Evolutionary conservation across 176 grass and related monocot genomes (phyloP).

Genomic region (Cenchrus purpureus): DNA sequence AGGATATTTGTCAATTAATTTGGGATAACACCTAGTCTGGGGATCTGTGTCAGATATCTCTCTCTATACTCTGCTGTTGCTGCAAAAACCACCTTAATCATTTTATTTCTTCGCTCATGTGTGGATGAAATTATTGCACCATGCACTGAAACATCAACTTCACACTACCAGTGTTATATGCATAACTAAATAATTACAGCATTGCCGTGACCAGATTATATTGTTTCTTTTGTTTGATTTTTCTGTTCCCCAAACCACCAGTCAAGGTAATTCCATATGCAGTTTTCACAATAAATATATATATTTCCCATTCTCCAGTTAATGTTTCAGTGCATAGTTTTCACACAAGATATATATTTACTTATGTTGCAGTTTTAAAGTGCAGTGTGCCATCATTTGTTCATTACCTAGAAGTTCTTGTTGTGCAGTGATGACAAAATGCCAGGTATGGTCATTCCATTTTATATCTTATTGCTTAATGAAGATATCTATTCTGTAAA

Average conservation of each 20-base stretch:
- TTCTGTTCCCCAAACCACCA: conserved; percentile 1
- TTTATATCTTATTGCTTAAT: conserved; percentile 41
- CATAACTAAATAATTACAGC: conserved; percentile 7
- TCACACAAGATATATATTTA: too few species aligned
- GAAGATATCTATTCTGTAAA: conserved; percentile 23
- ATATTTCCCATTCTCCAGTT: not conserved
- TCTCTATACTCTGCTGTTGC: not conserved
- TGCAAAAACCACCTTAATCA: not conserved
- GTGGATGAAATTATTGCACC: not conserved
- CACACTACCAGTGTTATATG: conserved; percentile 21
- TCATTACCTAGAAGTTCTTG: conserved; percentile 98
- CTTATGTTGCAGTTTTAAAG: too few species aligned
- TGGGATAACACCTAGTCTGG: conserved; percentile 6
- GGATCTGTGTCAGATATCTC: conserved; percentile 28
- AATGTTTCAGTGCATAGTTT: not conserved
- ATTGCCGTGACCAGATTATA: conserved; percentile 1
- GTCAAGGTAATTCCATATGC: conserved; percentile 8
- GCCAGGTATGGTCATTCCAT: conserved; percentile 62
- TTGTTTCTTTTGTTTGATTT: conserved; percentile 18
- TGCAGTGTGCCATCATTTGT: conserved; percentile 96
- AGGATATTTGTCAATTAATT: conserved; percentile 24
- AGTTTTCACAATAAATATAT: conserved; percentile 22
- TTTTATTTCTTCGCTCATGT: conserved; percentile 15
- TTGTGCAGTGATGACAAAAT: too few species aligned
- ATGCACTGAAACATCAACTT: conserved; percentile 18